Evolutionary conservation across 768 basidiomycete genomes (phyloP).

Genomic region (Suillus subaureus): DNA sequence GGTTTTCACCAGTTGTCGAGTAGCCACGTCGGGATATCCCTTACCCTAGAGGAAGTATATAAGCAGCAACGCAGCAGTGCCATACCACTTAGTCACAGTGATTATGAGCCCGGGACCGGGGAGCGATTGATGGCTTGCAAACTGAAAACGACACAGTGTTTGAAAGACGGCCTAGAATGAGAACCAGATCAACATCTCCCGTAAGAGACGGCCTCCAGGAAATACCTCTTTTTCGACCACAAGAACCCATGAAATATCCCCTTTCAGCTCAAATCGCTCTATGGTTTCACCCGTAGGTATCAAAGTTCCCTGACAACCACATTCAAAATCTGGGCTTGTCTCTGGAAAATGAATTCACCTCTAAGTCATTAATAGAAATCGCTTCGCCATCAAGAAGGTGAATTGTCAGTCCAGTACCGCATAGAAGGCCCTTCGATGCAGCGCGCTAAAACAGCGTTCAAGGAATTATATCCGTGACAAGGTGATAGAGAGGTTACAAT

Average conservation of each 20-base stretch:
- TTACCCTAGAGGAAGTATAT: slow-evolving; percentile 66
- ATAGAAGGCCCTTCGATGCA: slow-evolving; percentile 85
- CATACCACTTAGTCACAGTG: slow-evolving; percentile 53
- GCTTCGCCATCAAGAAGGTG: slow-evolving; percentile 56
- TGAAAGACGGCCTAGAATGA: slow-evolving; percentile 90
- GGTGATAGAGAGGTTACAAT: slow-evolving; percentile 49
- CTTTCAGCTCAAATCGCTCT: slow-evolving; percentile 54
- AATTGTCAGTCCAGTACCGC: slow-evolving; percentile 64
- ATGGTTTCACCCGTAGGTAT: slow-evolving; percentile 82
- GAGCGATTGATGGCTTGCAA: slow-evolving; percentile 51
- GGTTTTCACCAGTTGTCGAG: slow-evolving; percentile 78
- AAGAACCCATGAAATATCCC: slow-evolving; percentile 72
- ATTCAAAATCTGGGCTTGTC: background rate
- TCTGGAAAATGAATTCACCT: slow-evolving; percentile 41
- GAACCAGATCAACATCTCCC: slow-evolving; percentile 1
- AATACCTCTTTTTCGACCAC: slow-evolving; percentile 92
- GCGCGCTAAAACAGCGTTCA: slow-evolving; percentile 60
- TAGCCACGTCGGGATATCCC: slow-evolving; percentile 94
- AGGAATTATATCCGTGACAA: slow-evolving; percentile 2
- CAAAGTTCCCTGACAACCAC: slow-evolving; percentile 56
- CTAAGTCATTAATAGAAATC: slow-evolving; percentile 54
- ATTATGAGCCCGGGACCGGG: slow-evolving; percentile 74
- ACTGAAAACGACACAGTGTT: slow-evolving; percentile 63
- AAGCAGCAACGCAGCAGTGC: slow-evolving; percentile 5
- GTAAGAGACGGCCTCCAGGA: background rate